Evolutionary conservation across 495 filamentous ascomycete species (phyloP), one percentile per base, ranked within the genome.

Genomic region (Collariella sp.): DNA sequence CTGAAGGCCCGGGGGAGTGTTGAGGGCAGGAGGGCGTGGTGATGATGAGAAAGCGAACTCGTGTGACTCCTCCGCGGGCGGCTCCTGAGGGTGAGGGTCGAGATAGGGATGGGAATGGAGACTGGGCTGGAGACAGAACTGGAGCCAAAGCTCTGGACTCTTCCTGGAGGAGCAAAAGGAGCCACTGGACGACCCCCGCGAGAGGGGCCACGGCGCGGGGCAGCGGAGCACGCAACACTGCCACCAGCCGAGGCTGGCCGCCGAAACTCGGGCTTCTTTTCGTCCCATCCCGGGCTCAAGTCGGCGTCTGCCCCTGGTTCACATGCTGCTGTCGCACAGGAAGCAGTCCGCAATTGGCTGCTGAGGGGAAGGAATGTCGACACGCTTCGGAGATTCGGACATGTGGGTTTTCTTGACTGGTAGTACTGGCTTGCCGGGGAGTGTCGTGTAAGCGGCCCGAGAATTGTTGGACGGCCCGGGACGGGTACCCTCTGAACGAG

Each of bases 1-100:
- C 66, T 69, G 58, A 70, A 72, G 24, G 52, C 31, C 46, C 62
- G 59, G 55, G 36, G 31, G 18, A 34, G n/a, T 15, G 39, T 34
- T 16, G 50, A 12, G 53, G 52, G 35, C 19, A 40, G 23, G 35
- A 19, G n/a, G n/a, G n/a, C 35, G 33, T 46, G 41, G 9, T 50
- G 45, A 45, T 19, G 45, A 53, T 36, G 57, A n/a, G 43, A 43
- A 52, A 56, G 46, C 33, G 48, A 18, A 46, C 18, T 46, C 50
- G n/a, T 33, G 46, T 44, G 38, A 44, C 42, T 57, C 42, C 31
- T 54, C 46, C 19, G 26, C 20, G 10, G 11, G n/a, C 31, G 36
- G 18, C 46, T 23, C 18, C 40, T 41, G 31, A 11, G 35, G 36
- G 7, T 47, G 43, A 16, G 18, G 49, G 2, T 42, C 13, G 19